Evolutionary conservation across 257 asterid species (phyloP).

Genomic region (Solanum medicagineum): DNA sequence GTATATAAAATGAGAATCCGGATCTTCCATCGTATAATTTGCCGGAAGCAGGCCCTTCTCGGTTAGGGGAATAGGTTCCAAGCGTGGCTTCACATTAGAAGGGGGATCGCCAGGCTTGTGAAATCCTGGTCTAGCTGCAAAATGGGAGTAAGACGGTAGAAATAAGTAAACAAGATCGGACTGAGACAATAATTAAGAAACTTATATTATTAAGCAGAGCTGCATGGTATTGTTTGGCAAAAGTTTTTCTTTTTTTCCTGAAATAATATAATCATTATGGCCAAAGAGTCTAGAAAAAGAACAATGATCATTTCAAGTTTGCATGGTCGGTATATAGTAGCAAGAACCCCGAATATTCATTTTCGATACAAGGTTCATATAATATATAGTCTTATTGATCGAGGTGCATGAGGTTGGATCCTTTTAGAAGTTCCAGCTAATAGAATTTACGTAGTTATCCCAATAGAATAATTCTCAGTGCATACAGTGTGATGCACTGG

Average conservation of each 20-base stretch:
- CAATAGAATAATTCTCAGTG: background rate
- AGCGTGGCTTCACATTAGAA: slow-evolving; percentile 20
- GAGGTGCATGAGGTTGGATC: background rate
- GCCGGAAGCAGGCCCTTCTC: slow-evolving; percentile 73
- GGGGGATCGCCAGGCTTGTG: slow-evolving; percentile 41
- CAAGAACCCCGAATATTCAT: background rate
- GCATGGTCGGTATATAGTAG: background rate
- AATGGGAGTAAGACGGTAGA: background rate
- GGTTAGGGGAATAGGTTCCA: slow-evolving; percentile 58
- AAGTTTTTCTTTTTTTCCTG: background rate
- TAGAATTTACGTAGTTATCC: background rate
- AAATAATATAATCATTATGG: too few species aligned
- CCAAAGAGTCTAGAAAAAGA: background rate
- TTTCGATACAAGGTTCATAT: background rate
- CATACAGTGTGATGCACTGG: background rate
- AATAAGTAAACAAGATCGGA: background rate
- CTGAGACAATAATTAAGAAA: background rate
- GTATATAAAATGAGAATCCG: slow-evolving; percentile 88
- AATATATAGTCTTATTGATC: background rate
- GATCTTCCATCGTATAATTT: slow-evolving; percentile 73
- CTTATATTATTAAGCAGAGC: background rate
- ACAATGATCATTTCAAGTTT: background rate
- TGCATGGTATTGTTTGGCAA: background rate
- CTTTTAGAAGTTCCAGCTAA: background rate
- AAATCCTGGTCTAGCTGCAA: slow-evolving; percentile 95